These are phyloP conservation scores for Austropuccinia psidii DNA, from an alignment of 1,284 basidiomycete genomes.

Conservation along the genomic window DNA sequence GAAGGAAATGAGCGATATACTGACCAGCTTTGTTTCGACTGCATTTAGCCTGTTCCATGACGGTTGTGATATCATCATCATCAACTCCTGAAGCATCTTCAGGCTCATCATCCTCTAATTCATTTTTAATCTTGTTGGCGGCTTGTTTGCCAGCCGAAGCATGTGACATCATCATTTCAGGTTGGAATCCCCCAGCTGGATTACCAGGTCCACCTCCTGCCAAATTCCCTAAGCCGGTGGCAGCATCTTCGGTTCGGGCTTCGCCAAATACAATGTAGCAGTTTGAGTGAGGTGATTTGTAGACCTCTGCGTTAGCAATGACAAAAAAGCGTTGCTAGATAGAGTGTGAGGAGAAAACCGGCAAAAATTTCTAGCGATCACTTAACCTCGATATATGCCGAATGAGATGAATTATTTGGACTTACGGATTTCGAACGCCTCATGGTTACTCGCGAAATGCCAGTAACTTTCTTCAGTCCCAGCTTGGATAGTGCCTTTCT, in stretches of 20 bases:
- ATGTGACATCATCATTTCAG: conserved; percentile 9
- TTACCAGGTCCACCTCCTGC: not conserved
- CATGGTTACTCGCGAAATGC: conserved; percentile 28
- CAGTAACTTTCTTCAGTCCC: conserved; percentile 29
- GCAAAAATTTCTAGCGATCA: not conserved
- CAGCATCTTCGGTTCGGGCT: conserved; percentile 40
- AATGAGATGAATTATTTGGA: not conserved
- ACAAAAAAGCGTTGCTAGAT: conserved; percentile 46
- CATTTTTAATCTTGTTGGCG: conserved; percentile 1
- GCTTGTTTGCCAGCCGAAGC: conserved; percentile 22
- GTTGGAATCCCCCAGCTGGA: conserved; percentile 3
- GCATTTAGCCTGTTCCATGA: conserved; percentile 29
- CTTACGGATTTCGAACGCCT: conserved; percentile 17
- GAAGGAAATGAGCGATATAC: not conserved
- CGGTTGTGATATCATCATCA: conserved; percentile 24
- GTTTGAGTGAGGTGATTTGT: conserved; percentile 47
- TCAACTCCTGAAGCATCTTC: conserved; percentile 20
- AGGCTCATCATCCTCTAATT: conserved; percentile 13
- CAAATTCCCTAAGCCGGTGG: conserved; percentile 2
- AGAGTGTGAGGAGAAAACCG: not conserved
- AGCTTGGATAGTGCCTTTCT: conserved; percentile 27
- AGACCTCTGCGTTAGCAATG: conserved; percentile 47
- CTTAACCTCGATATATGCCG: not conserved
- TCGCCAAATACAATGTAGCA: conserved; percentile 48
- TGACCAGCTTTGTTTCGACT: conserved; percentile 27